Percentiles rank a stretch among this genome's conserved stretches.
Conservation (phyloP, 148 eudicot species). For the Silene uniflora region DNA sequence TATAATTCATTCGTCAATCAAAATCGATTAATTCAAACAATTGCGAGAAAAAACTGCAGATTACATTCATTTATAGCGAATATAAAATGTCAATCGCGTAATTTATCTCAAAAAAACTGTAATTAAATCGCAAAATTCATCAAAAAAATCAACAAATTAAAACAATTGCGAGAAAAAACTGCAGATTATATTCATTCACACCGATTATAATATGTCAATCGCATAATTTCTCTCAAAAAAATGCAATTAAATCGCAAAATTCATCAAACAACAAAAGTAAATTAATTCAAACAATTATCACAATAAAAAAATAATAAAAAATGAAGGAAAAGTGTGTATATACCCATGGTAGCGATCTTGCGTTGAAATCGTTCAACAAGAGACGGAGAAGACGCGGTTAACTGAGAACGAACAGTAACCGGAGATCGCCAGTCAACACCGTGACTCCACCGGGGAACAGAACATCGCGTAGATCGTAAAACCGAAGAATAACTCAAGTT, state of each 20-base stretch:
- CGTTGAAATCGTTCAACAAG: constrained; percentile 59
- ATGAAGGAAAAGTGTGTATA: neutral
- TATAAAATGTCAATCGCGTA: neutral
- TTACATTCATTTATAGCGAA: neutral
- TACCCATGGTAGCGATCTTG: constrained; percentile 79
- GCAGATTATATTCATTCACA: no score
- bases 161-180: no score
- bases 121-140: no score
- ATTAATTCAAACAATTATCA: no score
- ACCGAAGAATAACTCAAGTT: constrained; percentile 34
- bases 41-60: no score
- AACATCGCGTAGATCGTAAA: constrained; percentile 36
- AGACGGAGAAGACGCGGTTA: constrained; percentile 38
- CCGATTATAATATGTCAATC: no score
- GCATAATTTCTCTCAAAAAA: no score
- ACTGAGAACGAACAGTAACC: constrained; percentile 50
- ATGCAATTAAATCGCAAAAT: neutral
- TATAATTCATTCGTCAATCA: no score
- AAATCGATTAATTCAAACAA: no score
- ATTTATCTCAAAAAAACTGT: no score
- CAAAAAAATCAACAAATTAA: no score
- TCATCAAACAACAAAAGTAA: neutral
- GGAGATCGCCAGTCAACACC: constrained; percentile 60
- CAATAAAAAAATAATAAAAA: neutral
- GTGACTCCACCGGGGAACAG: constrained; percentile 54